These are phyloP conservation scores for Tulasnella sp. DNA, from an alignment of 768 basidiomycete genomes.

Conservation along the genomic window DNA sequence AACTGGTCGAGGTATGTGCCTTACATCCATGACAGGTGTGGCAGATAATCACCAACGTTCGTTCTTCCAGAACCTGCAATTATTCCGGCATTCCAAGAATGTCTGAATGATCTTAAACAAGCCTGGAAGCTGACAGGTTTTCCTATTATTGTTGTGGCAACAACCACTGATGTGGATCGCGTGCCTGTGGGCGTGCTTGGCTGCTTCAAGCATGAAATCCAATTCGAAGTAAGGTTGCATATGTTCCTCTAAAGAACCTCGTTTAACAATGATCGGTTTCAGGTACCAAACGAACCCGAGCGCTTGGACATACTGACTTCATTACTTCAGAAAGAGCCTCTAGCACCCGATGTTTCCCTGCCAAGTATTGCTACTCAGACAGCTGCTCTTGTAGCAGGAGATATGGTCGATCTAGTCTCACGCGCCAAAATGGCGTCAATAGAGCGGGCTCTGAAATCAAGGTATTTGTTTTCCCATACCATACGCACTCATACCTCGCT, in stretches of 20 bases:
- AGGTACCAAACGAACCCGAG: conserved; percentile 75
- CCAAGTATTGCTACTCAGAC: conserved; percentile 65
- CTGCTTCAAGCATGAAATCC: conserved; percentile 76
- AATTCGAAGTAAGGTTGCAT: conserved; percentile 43
- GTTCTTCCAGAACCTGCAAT: conserved; percentile 40
- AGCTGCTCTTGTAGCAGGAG: conserved; percentile 75
- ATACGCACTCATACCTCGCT: neutral
- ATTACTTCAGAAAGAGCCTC: conserved; percentile 28
- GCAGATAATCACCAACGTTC: neutral
- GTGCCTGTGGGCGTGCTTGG: conserved; percentile 49
- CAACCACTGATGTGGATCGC: conserved; percentile 50
- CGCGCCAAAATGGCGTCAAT: conserved; percentile 46
- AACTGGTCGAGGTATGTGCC: conserved; percentile 45
- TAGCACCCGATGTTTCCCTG: conserved; percentile 74
- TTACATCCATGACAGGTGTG: neutral
- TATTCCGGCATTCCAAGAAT: conserved; percentile 46
- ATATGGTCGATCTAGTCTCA: conserved; percentile 55
- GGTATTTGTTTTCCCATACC: conserved; percentile 26
- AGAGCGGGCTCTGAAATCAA: conserved; percentile 30
- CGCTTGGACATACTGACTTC: conserved; percentile 46
- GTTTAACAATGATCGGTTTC: neutral
- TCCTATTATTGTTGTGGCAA: conserved; percentile 66
- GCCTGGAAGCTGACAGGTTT: conserved; percentile 49
- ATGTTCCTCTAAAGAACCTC: neutral
- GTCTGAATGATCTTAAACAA: conserved; percentile 41